A percentile compares a stretch with the other conserved stretches of the same genome.
These are phyloP conservation scores for Saturnispora halmiae DNA, from an alignment of 805 yeast genomes.

Conservation along the genomic window DNA sequence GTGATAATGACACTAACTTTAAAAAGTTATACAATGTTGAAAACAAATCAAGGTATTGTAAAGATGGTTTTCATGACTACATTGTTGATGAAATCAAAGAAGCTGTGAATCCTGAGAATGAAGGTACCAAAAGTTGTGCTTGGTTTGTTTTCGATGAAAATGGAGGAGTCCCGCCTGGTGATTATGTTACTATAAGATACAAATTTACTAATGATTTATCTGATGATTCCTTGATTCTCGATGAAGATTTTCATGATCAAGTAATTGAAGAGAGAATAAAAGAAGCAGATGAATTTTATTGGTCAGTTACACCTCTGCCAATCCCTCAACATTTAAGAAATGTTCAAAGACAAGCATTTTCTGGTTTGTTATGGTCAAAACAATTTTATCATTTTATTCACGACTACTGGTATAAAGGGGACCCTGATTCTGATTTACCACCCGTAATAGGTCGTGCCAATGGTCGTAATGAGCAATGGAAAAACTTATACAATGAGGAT, in stretches of 20 bases:
- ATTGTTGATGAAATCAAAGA: constrained; percentile 50
- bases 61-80: constrained; percentile 88
- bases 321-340: constrained; percentile 68
- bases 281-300: constrained; percentile 90
- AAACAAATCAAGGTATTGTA: constrained; percentile 53
- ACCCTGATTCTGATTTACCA: constrained; percentile 61
- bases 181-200: constrained; percentile 77
- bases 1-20: constrained; percentile 83
- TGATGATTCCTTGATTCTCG: constrained; percentile 36
- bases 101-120: constrained; percentile 58
- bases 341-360: constrained; percentile 88
- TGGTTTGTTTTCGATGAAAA: constrained; percentile 70
- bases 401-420: constrained; percentile 82
- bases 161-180: constrained; percentile 79
- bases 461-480: constrained; percentile 87
- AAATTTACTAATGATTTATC: constrained; percentile 36
- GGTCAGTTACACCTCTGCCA: constrained; percentile 81
- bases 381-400: constrained; percentile 84
- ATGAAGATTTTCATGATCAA: constrained; percentile 67
- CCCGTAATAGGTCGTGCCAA: constrained; percentile 76
- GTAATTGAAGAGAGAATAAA: constrained; percentile 61
- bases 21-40: constrained; percentile 54
- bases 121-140: constrained; percentile 81
- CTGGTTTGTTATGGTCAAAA: constrained; percentile 89
- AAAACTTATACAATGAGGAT: constrained; percentile 80